A percentile compares a stretch with the other conserved stretches of the same genome.
Conservation (phyloP, 805 yeast genomes). For the Kluyveromyces starmeri region DNA sequence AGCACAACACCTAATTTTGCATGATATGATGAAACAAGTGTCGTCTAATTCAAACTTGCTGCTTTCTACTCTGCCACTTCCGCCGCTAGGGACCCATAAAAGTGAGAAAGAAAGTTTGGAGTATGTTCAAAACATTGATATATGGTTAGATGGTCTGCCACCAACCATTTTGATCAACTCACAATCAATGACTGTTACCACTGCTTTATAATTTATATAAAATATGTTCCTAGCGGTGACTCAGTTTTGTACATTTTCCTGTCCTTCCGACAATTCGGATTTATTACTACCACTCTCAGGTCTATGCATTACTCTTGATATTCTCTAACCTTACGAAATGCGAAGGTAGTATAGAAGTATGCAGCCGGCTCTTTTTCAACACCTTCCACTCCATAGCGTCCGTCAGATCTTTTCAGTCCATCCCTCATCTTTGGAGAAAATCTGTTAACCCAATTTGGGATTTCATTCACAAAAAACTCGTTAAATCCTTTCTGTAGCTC, state of each 20-base stretch:
- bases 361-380: constrained; percentile 82
- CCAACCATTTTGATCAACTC: constrained; percentile 80
- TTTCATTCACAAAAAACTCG: constrained; percentile 73
- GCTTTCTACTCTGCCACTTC: constrained; percentile 86
- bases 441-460: constrained; percentile 52
- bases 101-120: constrained; percentile 60
- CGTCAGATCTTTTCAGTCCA: constrained; percentile 68
- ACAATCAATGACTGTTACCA: constrained; percentile 92
- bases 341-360: constrained; percentile 79
- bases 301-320: constrained; percentile 12
- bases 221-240: neutral
- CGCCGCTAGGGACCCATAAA: constrained; percentile 71
- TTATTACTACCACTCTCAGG: no score
- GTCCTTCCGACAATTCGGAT: no score
- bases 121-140: constrained; percentile 64
- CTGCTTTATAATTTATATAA: constrained; percentile 49
- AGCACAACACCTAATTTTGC: constrained; percentile 82
- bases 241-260: no score
- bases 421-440: constrained; percentile 55
- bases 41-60: constrained; percentile 62
- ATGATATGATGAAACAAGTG: constrained; percentile 66
- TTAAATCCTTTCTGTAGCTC: constrained; percentile 68
- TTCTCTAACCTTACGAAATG: constrained; percentile 53
- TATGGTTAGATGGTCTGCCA: constrained; percentile 77
- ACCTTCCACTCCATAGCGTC: constrained; percentile 78